Base-by-base conservation (phyloP, 768 basidiomycete genomes). In the Porpolomopsis calyptriformis region DNA sequence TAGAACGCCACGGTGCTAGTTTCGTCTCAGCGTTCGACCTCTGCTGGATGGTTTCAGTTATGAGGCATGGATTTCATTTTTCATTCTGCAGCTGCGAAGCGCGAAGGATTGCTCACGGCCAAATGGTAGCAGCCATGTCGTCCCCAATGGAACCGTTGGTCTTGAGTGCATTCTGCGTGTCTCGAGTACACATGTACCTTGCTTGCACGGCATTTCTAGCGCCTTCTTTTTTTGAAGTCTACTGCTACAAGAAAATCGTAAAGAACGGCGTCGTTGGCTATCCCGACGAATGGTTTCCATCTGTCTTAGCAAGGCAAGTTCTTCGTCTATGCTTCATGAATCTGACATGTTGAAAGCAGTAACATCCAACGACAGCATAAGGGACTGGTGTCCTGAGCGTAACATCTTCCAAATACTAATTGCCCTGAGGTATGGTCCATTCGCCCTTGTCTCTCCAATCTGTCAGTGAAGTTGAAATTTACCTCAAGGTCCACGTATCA, bases 201-300 rank as follows among this genome's bases (percentile, higher is more conserved):
- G 79, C 83, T 0, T 68, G 71, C 41, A 53, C 69, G 3, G 86
- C 89, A 0, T 92, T 57, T 24, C 62, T 20, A 57, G 66, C 3
- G 84, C 89, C 1, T 69, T 94, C 23, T 46, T 69, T 19, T 53
- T 89, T 25, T 87, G 79, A 0, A 77, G 73, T 52, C 56, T 69
- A 0, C 69, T 85, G 91, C 59, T 92, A 83, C 67, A 74, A 76
- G 52, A 82, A 83, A 57, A 78, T 94, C 23, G 87, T 90, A 29
- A 87, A 85, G 67, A 94, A 94, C 57, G 76, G 71, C 11, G 74
- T 92, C 9, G 83, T 83, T 40, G 80, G 74, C 11, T 93, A 83
- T 55, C 90, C 90, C 0, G 65, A 88, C 40, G 90, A 94, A 58
- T 92, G 85, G 85, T 86, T 87, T 52, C 91, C 91, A 5, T 90